phyloP scores from a whole-genome alignment of 2,329 filamentous ascomycete species.

The Penicillium sp. region DNA sequence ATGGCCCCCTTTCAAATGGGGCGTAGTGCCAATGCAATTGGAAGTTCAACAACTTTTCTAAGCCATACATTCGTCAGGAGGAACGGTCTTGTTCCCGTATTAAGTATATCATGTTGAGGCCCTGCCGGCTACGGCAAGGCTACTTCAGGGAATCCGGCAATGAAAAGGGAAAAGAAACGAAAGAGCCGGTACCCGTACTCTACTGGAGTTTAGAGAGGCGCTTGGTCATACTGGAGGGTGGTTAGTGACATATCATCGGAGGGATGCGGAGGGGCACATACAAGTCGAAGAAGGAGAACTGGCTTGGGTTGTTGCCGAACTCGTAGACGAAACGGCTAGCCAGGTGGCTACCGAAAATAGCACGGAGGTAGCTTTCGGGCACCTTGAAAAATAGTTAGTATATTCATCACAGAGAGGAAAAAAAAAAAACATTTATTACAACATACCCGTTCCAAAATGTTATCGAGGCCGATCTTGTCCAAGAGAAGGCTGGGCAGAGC shows the following conservation, averaged over 20 bases:
- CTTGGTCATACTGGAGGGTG: slow-evolving; percentile 36
- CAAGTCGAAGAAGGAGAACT: slow-evolving; percentile 99
- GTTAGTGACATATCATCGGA: slow-evolving; percentile 1
- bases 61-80: slow-evolving; percentile 20
- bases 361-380: slow-evolving; percentile 84
- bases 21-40: slow-evolving; percentile 4
- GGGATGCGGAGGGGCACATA: slow-evolving; percentile 51
- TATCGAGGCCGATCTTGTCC: slow-evolving; percentile 86
- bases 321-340: slow-evolving; percentile 96
- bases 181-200: slow-evolving; percentile 6
- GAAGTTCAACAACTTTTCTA: slow-evolving; percentile 13
- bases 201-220: slow-evolving; percentile 32
- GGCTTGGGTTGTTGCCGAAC: slow-evolving; percentile 86
- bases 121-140: background rate
- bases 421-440: background rate
- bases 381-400: slow-evolving; percentile 52
- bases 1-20: background rate
- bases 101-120: slow-evolving; percentile 8
- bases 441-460: slow-evolving; percentile 73
- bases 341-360: slow-evolving; percentile 94
- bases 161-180: slow-evolving; percentile 8
- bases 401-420: background rate
- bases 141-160: slow-evolving; percentile 6
- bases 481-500: slow-evolving; percentile 81
- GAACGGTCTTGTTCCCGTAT: slow-evolving; percentile 3